Evolutionary conservation across 2,329 filamentous ascomycete species (phyloP), one percentile per base, ranked within the genome.

Genomic region (Macrophomina pseudophaseolina): DNA sequence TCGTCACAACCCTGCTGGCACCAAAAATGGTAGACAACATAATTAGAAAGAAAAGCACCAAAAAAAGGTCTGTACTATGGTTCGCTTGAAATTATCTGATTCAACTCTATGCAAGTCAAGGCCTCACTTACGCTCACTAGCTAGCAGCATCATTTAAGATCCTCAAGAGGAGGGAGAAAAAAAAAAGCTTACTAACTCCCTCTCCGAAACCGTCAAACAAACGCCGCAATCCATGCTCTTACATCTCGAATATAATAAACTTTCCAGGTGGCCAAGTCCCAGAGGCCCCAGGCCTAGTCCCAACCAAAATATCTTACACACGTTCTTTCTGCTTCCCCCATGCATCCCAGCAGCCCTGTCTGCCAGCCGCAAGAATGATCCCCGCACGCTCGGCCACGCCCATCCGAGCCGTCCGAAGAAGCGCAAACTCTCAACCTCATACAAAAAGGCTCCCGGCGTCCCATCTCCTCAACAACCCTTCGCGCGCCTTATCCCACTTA

Each of bases 381-480:
- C 16, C 16, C 7, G 11, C 42, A 44, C 7, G 35, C 35, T 38
- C 5, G 42, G 42, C 12, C 42, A n/a, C 11, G 16, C 16, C 11
- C 42, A 14, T 44, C 42, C 42, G 42, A 14, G 5, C 42, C 42
- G 42, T 44, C 42, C 42, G 42, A 5, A 23, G 9, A 44, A 14
- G 42, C 42, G 42, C 42, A 5, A 38, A 44, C 42, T 5, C 42
- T 5, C 42, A 44, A 44, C 42, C 42, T 44, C 5, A 14, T 12
- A 30, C 6, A 49, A 49, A 49, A 32, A 30, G 23, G 23, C 14
- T 51, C 23, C 32, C 33, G 3, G 40, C 40, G 23, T 32, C 42
- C 11, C 49, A 56, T 16, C 62, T 63, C 46, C 69, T 72, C 44
- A 23, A 23, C 23, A 23, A 23, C 68, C 71, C 28, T 69, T 66